Conservation (phyloP, 164 flowering plant species). For the Tetrastigma voinierianum region DNA sequence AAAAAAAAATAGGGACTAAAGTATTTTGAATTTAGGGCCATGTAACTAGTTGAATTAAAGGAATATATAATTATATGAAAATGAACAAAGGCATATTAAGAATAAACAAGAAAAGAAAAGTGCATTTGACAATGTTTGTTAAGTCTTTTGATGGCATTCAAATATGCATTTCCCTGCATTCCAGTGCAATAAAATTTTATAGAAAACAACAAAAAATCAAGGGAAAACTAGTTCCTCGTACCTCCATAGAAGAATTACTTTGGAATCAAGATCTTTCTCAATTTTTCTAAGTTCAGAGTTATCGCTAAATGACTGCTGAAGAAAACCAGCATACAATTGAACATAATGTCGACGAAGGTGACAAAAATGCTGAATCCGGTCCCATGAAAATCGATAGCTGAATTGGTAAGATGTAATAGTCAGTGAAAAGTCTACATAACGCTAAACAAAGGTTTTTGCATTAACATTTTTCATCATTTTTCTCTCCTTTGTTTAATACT, state of each 20-base stretch:
- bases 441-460: background rate
- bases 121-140: background rate
- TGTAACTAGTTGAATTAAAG: too few relatives aligned
- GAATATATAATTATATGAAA: too few relatives aligned
- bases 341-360: slow-evolving; percentile 85
- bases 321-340: slow-evolving; percentile 74
- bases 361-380: slow-evolving; percentile 66
- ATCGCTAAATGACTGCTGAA: slow-evolving; percentile 59
- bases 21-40: too few relatives aligned
- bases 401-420: slow-evolving; percentile 11
- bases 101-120: background rate
- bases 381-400: slow-evolving; percentile 97
- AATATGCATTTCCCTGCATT: background rate
- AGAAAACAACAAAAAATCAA: background rate
- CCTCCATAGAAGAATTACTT: slow-evolving; percentile 98
- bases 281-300: slow-evolving; percentile 62
- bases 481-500: too few relatives aligned
- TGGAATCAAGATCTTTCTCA: slow-evolving; percentile 88
- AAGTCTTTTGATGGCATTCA: background rate
- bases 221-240: slow-evolving; percentile 17
- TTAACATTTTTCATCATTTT: too few relatives aligned
- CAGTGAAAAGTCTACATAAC: background rate
- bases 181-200: background rate
- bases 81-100: background rate
- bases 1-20: too few relatives aligned